Conservation (phyloP, 768 basidiomycete species). For the Russula olivacea region DNA sequence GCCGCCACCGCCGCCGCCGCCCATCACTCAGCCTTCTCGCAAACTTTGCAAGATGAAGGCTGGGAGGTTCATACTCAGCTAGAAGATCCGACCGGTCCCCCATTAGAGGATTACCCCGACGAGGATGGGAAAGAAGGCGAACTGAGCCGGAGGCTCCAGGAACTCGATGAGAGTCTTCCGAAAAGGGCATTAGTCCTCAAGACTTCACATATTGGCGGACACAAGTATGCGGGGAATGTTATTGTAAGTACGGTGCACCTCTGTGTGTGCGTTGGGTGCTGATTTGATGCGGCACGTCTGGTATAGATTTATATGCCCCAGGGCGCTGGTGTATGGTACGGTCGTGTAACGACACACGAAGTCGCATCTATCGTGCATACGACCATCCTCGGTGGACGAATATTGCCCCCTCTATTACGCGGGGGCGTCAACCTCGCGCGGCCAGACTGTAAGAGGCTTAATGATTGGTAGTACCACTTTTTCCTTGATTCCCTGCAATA, state of each 20-base stretch:
- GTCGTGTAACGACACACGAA: slow-evolving; percentile 86
- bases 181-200: slow-evolving; percentile 78
- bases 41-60: slow-evolving; percentile 55
- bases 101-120: slow-evolving; percentile 56
- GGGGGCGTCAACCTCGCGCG: slow-evolving; percentile 76
- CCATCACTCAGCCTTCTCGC: slow-evolving; percentile 48
- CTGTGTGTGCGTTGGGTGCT: not conserved
- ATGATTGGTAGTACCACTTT: slow-evolving; percentile 55
- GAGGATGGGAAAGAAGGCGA: slow-evolving; percentile 50
- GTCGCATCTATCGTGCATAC: slow-evolving; percentile 80
- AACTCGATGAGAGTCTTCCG: slow-evolving; percentile 47
- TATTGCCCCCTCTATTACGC: slow-evolving; percentile 80
- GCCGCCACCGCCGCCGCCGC: not conserved
- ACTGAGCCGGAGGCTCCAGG: slow-evolving; percentile 42
- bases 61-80: slow-evolving; percentile 75
- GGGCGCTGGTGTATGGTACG: slow-evolving; percentile 88
- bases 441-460: slow-evolving; percentile 59
- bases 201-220: slow-evolving; percentile 89
- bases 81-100: slow-evolving; percentile 48
- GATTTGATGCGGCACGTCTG: not conserved
- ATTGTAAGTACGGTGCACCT: too few relatives aligned
- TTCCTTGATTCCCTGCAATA: not conserved
- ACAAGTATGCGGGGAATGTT: slow-evolving; percentile 88
- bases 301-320: slow-evolving; percentile 77
- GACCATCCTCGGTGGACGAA: slow-evolving; percentile 78